Evolutionary conservation across 176 grass and related monocot genomes (phyloP), one percentile per base, ranked within the genome.

Genomic region (Phoenix roebelenii): DNA sequence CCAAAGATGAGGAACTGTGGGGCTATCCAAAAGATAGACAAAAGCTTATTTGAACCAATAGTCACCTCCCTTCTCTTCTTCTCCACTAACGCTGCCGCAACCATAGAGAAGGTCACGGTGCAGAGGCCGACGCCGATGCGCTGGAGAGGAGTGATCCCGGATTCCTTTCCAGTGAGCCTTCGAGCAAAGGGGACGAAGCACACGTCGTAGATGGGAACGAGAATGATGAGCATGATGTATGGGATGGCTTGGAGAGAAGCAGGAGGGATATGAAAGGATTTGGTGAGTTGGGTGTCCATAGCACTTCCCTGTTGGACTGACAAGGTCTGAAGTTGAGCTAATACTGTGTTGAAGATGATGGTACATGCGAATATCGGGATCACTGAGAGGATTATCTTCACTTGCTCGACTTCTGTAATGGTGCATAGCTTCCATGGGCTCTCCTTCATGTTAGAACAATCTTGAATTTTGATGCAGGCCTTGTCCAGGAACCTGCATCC

Each of bases 241-340:
- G 92, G 87, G 44, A 88, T 88, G 51, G 92, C 83, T 70, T 97
- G 92, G 39, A 91, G 85, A 18, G 92, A 97, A 59, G 92, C 92
- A 0, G 92, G 92, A 3, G 92, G 92, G 66, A 97, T 35, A 30
- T 60, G 80, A 77, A 97, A 95, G 5, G 86, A 66, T 3, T 54
- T 75, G 6, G 55, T 66, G 23, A 97, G 84, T 18, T 79, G 18
- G 10, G 87, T 82, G 81, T 97, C 80, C 92, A 97, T 97, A 69
- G 78, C 74, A 54, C 73, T 80, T 22, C 92, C 92, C 67, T 97
- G 92, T 72, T 91, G 92, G 60, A 97, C 92, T 14, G 92, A 97
- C 83, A 97, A 97, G 54, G 92, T 97, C 75, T 97, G 92, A 54
- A 97, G 87, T 78, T 97, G 92, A 32, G 92, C 92, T 3, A 91